Evolutionary conservation across 208 protist genomes (phyloP).

Genomic region (Crithidia fasciculata): DNA sequence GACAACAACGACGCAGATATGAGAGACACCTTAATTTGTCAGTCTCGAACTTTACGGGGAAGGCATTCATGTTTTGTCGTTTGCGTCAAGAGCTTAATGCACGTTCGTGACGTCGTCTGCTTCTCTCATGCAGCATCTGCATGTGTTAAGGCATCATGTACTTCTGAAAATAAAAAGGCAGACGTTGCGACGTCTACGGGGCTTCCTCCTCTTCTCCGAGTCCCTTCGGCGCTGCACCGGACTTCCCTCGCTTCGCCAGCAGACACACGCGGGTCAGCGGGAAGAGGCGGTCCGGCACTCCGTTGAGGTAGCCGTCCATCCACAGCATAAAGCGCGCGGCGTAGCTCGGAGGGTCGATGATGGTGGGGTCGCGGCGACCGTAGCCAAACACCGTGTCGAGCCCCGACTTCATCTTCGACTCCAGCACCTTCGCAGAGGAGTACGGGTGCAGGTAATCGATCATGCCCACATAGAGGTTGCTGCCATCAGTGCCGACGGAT

Average conservation of each 20-base stretch:
- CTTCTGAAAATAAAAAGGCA: too few relatives aligned
- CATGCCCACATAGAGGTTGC: slow-evolving; percentile 50
- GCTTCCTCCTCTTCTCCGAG: too few relatives aligned
- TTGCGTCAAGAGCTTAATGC: too few relatives aligned
- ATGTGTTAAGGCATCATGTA: too few relatives aligned
- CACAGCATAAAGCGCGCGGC: slow-evolving; percentile 68
- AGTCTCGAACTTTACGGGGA: too few relatives aligned
- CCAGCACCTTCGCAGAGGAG: slow-evolving; percentile 73
- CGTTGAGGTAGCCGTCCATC: slow-evolving; percentile 79
- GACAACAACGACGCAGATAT: too few relatives aligned
- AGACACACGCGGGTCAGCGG: slow-evolving; percentile 26
- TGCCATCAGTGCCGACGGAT: slow-evolving; percentile 16
- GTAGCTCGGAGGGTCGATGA: slow-evolving; percentile 81
- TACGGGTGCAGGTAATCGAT: slow-evolving; percentile 90
- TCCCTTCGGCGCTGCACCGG: background rate
- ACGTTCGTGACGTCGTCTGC: too few relatives aligned
- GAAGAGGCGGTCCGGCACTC: slow-evolving; percentile 64
- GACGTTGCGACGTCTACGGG: too few relatives aligned
- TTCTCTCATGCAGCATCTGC: too few relatives aligned
- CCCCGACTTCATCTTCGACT: slow-evolving; percentile 86
- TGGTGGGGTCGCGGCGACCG: slow-evolving; percentile 66
- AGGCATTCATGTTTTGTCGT: too few relatives aligned
- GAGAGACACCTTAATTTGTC: too few relatives aligned
- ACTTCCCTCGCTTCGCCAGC: slow-evolving; percentile 11
- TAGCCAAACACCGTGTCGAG: slow-evolving; percentile 78